Base-by-base conservation (phyloP, 805 yeast genomes). In the Candida ipomoeae region DNA sequence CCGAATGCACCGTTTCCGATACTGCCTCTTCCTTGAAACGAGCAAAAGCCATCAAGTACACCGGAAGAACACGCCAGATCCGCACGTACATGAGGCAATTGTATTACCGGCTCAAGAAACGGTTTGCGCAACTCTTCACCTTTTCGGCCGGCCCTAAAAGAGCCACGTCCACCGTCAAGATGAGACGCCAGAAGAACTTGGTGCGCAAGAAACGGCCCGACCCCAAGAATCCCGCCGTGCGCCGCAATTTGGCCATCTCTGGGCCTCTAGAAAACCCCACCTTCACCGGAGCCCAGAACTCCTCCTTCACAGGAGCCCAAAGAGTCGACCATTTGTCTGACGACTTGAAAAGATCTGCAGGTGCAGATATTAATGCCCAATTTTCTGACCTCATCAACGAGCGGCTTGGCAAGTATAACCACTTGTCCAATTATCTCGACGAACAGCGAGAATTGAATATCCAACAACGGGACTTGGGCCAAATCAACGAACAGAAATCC, bases 241-340 rank as follows among this genome's bases (percentile, higher is more conserved):
- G 36, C 31, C 48, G 42, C 31, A 13, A 37, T 10, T 29, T 44
- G 38, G 48, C 50, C 20, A 68, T 69, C 23, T 63, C 69, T 7
- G 66, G 66, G 1, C 74, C 75, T 0, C 37, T 56, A 2, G 63
- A 55, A n/a, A 71, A 70, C 52, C 73, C 74, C 0, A 47, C 37
- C 20, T 40, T 49, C 23, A 64, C 63, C 2, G 72, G 71, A 2
- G 72, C 69, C 10, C 55, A 56, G 15, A 35, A 36, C 52, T 73
- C 74, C 0, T 46, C 37, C 21, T 40, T 48, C 23, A 64, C 63
- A 3, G 72, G 71, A 2, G 72, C 69, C 8, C 55, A 56, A n/a
- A 35, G 34, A 18, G 63, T 55, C 23, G 57, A 51, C 6, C 50
- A 43, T 8, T 50, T 55, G 38, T 50, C 59, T 2, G 45, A 40